Evolutionary conservation across 2,329 filamentous ascomycete species (phyloP), one percentile per base, ranked within the genome.

Genomic region (Trichoderma arundinaceum): DNA sequence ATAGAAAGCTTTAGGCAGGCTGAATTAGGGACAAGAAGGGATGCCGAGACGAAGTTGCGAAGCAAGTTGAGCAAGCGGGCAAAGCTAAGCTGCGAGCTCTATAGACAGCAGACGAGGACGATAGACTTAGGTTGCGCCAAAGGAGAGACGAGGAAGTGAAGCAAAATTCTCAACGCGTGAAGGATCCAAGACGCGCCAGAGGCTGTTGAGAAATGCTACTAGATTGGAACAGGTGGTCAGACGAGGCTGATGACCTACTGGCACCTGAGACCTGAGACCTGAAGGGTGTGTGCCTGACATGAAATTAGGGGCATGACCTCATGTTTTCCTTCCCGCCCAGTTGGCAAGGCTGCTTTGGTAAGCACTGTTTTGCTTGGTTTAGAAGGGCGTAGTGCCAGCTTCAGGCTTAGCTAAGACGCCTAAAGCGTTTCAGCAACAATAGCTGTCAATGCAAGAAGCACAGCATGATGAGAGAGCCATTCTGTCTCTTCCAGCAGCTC

Each of bases 231-330:
- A 64, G 59, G 59, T 66, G 65, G 59, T 63, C 65, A 66, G 65
- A 64, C 56, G 60, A 66, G 59, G 65, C 59, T 64, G 65, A 57
- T 66, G 65, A 63, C 65, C 65, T 58, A 28, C 59, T 59, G 60
- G 65, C 62, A 53, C 46, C 43, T 59, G 60, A 56, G 52, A 58
- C 44, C 59, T 62, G 38, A 51, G 17, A 52, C 59, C 33, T 56
- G 46, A 46, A 44, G 41, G 43, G 61, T 64, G 41, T 39, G 63
- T 66, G 65, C 49, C 48, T 66, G 65, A 32, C 48, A 33, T 35
- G 5, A 44, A 64, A 66, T 54, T 39, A 51, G 51, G 59, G 65
- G 65, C 32, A 58, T 66, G 65, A 66, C 65, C 65, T 66, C 65
- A 64, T 46, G 22, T 35, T 41, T 13, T 46, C 33, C 39, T 33